Conservation (phyloP, 106 monocot species). For the Vanilla planifolia region DNA sequence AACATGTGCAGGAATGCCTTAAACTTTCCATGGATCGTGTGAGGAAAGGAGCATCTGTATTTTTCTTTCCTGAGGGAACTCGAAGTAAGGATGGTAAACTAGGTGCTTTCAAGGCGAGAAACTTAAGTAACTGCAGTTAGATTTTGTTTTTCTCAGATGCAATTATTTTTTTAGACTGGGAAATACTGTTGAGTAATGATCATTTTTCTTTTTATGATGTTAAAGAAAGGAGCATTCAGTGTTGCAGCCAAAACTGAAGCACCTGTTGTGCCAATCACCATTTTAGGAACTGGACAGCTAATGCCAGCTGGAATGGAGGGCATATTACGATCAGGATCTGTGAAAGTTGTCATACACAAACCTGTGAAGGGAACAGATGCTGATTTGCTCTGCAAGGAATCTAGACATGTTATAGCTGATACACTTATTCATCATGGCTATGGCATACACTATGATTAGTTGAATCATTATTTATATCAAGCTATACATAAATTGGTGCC, state of each 20-base stretch:
- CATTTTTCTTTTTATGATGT: slow-evolving; percentile 4
- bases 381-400: slow-evolving; percentile 50
- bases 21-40: slow-evolving; percentile 79
- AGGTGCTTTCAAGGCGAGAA: slow-evolving; percentile 75
- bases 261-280: slow-evolving; percentile 82
- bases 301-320: slow-evolving; percentile 92
- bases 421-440: slow-evolving; percentile 62
- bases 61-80: slow-evolving; percentile 98
- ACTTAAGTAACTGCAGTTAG: neutral
- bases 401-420: slow-evolving; percentile 58
- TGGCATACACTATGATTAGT: slow-evolving; percentile 13
- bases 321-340: slow-evolving; percentile 54
- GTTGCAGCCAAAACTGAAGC: slow-evolving; percentile 80
- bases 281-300: slow-evolving; percentile 73
- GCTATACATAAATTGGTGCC: neutral
- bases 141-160: too few species aligned
- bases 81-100: slow-evolving; percentile 86
- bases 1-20: slow-evolving; percentile 88
- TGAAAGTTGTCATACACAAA: slow-evolving; percentile 86
- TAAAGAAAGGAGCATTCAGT: slow-evolving; percentile 92
- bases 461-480: neutral
- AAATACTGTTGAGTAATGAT: neutral
- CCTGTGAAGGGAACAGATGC: slow-evolving; percentile 67
- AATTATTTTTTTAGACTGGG: neutral
- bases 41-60: slow-evolving; percentile 84